Evolutionary conservation across 305 asterid species (phyloP).

Genomic region (Plantago coronopus): DNA sequence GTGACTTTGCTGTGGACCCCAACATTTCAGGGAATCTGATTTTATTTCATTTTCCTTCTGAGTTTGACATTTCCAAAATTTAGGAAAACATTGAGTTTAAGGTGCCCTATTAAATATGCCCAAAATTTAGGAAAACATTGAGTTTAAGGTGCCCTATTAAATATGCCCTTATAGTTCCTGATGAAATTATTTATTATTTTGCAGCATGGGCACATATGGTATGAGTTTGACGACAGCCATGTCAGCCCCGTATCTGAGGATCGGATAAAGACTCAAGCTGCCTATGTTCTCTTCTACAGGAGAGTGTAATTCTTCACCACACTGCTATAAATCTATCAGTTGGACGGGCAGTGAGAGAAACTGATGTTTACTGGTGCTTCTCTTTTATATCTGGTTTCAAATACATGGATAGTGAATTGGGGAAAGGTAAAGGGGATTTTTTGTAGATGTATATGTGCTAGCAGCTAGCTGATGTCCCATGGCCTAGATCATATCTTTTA

Average conservation of each 20-base stretch:
- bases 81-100: too few species aligned
- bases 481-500: neutral
- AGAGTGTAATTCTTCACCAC: conserved; percentile 28
- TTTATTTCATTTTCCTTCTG: too few species aligned
- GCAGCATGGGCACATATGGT: conserved; percentile 67
- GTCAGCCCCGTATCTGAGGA: conserved; percentile 39
- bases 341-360: neutral
- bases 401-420: neutral
- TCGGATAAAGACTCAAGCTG: conserved; percentile 58
- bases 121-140: too few species aligned
- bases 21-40: too few species aligned
- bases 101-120: too few species aligned
- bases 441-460: conserved; percentile 10
- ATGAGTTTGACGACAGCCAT: conserved; percentile 56
- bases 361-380: neutral
- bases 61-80: too few species aligned
- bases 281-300: conserved; percentile 70
- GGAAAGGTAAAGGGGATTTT: neutral
- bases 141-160: too few species aligned
- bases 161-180: too few species aligned
- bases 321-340: neutral
- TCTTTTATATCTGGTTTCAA: conserved; percentile 8
- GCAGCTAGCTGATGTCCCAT: neutral
- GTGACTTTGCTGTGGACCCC: too few species aligned
- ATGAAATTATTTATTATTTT: conserved; percentile 20